Base-by-base conservation (phyloP, 2,329 filamentous ascomycete species). In the Neonectria faginata region DNA sequence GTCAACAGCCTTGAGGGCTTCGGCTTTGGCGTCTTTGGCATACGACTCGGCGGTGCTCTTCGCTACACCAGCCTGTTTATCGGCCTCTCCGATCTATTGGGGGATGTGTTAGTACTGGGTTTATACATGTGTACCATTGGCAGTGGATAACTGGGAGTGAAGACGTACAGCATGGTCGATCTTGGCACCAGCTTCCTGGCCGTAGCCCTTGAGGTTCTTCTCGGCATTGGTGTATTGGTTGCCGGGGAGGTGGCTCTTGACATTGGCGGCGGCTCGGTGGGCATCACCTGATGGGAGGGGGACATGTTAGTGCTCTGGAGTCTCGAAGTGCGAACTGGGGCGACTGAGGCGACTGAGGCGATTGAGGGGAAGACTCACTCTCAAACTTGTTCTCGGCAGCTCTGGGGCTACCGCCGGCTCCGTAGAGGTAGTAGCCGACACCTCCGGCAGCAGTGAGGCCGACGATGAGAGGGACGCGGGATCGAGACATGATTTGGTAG, bases 371-470 rank as follows among this genome's bases (percentile, higher is more conserved):
- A 16, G 9, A 59, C 89, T 50, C 82, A 97, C 95, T 88, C 84
- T 97, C 92, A 71, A 92, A 86, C 79, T 96, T 85, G 85, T 95
- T 92, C 86, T 94, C 89, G n/a, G 94, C 95, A 54, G 87, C 89
- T 80, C 91, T 92, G 56, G 93, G 86, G 78, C 89, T 87, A 62
- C 95, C 94, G 66, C 95, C 95, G 16, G 94, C 91, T 56, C 82
- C 85, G 85, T 97, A 99, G 67, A 98, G 87, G 84, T 98, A 98
- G 86, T 97, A 98, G 47, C 92, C 93, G 63, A 89, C 83, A 69
- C 89, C 91, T 73, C 87, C 88, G 33, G 86, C 90, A 69, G 88
- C 89, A 64, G 84, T 87, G 70, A 89, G 80, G 73, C 90, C 91
- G 73, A 91, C 76, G 72, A 83, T 75, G 69, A 84, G 71, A 70